Conservation (phyloP, 2,329 filamentous ascomycete species). For the Aaosphaeria pasadenensis region DNA sequence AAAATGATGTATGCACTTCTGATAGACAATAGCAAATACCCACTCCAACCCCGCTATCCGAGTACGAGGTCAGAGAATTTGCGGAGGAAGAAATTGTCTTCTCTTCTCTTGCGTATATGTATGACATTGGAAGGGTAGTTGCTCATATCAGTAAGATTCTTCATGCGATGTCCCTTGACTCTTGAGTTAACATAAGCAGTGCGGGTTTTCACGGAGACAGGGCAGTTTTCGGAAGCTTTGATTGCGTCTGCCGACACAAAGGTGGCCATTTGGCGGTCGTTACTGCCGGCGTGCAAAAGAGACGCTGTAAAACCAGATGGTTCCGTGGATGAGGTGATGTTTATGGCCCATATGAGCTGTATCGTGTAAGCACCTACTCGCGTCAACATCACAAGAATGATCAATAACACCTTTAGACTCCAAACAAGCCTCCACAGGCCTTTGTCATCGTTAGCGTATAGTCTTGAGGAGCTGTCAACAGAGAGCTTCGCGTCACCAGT, state of each 20-base stretch:
- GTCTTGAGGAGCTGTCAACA: conserved; percentile 26
- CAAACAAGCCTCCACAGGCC: conserved; percentile 39
- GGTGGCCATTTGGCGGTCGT: conserved; percentile 71
- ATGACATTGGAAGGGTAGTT: conserved; percentile 69
- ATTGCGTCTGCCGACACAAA: conserved; percentile 65
- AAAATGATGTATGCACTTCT: neutral
- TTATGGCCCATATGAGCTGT: conserved; percentile 79
- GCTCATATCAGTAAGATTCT: conserved; percentile 52
- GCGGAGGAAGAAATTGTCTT: conserved; percentile 67
- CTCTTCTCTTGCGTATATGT: conserved; percentile 79
- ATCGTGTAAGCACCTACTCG: conserved; percentile 34
- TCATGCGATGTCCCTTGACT: neutral
- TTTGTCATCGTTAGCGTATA: conserved; percentile 32
- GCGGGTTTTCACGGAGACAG: conserved; percentile 30
- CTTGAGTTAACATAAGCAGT: conserved; percentile 37
- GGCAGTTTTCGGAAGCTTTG: conserved; percentile 45
- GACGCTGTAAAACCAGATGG: conserved; percentile 67
- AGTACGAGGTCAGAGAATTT: conserved; percentile 74
- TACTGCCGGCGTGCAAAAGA: conserved; percentile 70
- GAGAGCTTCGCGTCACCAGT: conserved; percentile 61
- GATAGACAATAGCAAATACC: conserved; percentile 23
- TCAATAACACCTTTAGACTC: too few relatives aligned
- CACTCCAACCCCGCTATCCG: conserved; percentile 53
- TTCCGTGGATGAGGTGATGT: conserved; percentile 81
- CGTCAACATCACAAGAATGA: too few relatives aligned